Evolutionary conservation across 768 basidiomycete species (phyloP).

Genomic region (Cantharellus cinnabarinus): DNA sequence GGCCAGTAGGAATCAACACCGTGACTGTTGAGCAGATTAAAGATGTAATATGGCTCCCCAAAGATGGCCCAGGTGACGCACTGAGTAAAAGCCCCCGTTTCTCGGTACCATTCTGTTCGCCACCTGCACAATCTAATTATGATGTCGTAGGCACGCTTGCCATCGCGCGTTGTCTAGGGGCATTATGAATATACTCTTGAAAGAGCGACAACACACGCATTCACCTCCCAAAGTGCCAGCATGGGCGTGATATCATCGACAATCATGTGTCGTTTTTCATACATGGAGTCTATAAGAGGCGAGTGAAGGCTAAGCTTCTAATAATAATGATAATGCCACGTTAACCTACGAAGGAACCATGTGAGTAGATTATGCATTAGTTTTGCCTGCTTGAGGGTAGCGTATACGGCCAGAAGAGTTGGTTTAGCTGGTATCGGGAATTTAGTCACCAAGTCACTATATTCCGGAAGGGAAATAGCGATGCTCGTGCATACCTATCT

Average conservation of each 20-base stretch:
- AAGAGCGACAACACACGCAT: slow-evolving; percentile 6
- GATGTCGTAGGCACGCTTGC: slow-evolving; percentile 31
- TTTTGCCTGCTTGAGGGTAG: not conserved
- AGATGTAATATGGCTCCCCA: not conserved
- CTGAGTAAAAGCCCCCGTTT: slow-evolving; percentile 24
- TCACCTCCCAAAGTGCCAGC: slow-evolving; percentile 44
- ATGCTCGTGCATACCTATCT: not conserved
- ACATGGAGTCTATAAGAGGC: not conserved
- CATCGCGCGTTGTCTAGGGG: slow-evolving; percentile 26
- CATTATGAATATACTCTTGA: too few species aligned
- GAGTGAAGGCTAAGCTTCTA: not conserved
- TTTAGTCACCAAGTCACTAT: not conserved
- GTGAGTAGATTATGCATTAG: not conserved
- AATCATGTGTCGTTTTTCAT: slow-evolving; percentile 34
- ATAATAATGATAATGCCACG: not conserved
- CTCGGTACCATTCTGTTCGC: slow-evolving; percentile 59
- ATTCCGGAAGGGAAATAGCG: not conserved
- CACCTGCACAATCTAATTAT: slow-evolving; percentile 44
- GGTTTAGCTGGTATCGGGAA: not conserved
- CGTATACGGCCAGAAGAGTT: not conserved
- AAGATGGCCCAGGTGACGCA: slow-evolving; percentile 16
- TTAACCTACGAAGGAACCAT: not conserved
- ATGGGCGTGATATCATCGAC: slow-evolving; percentile 35
- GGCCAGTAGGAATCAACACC: slow-evolving; percentile 1
- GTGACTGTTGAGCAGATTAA: not conserved